Conservation (phyloP, 768 basidiomycete genomes). For the Phallus indusiatus region DNA sequence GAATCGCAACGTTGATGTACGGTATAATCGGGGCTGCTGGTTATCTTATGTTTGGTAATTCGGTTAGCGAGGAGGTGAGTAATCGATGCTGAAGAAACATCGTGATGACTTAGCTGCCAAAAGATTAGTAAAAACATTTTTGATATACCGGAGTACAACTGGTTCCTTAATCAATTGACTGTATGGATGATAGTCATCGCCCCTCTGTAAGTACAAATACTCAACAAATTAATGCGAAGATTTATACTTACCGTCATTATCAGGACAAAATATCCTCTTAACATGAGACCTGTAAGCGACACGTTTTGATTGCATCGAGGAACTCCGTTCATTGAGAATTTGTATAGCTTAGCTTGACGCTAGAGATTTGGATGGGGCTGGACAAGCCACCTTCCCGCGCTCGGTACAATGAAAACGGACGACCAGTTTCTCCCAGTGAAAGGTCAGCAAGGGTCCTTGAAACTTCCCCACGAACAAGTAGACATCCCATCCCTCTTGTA, state of each 20-base stretch:
- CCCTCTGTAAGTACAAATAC: conserved; percentile 44
- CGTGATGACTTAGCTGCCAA: conserved; percentile 4
- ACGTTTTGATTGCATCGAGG: not conserved
- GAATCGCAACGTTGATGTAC: conserved; percentile 49
- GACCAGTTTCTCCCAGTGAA: conserved; percentile 11
- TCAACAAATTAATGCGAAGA: conserved; percentile 11
- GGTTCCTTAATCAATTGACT: conserved; percentile 57
- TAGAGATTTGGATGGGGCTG: conserved; percentile 70
- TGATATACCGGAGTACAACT: conserved; percentile 61
- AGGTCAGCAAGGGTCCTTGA: conserved; percentile 11
- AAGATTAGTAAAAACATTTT: conserved; percentile 81
- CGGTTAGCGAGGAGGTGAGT: conserved; percentile 71
- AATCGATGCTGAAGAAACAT: no score
- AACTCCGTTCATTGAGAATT: not conserved
- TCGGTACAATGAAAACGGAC: conserved; percentile 18
- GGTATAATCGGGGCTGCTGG: conserved; percentile 66
- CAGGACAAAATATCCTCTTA: conserved; percentile 83
- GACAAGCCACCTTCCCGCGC: conserved; percentile 28
- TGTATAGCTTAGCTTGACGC: conserved; percentile 62
- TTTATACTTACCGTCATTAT: conserved; percentile 7
- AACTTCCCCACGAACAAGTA: conserved; percentile 23
- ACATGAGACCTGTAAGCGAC: conserved; percentile 63
- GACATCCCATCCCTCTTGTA: conserved; percentile 29
- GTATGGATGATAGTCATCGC: conserved; percentile 82
- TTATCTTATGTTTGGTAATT: conserved; percentile 84